Evolutionary conservation across 345 rosid genomes (phyloP).

Genomic region (Nasturtium officinale): DNA sequence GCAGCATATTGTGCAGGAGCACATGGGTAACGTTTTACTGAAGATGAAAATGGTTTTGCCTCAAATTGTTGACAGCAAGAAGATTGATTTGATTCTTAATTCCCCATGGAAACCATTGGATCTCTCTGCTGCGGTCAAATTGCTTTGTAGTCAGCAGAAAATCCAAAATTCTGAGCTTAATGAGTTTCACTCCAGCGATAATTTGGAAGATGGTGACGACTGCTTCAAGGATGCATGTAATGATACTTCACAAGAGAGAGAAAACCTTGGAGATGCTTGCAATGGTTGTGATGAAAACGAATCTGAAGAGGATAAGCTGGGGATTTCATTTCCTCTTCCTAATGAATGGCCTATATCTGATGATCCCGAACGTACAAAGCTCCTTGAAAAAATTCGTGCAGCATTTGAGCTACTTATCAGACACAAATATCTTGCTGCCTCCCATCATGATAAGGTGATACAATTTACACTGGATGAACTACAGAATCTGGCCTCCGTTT

Average conservation of each 20-base stretch:
- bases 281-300: slow-evolving; percentile 49
- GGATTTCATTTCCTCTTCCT: slow-evolving; percentile 44
- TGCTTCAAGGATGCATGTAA: slow-evolving; percentile 80
- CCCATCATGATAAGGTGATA: slow-evolving; percentile 79
- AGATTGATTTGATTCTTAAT: slow-evolving; percentile 72
- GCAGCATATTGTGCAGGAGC: slow-evolving; percentile 81
- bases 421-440: slow-evolving; percentile 75
- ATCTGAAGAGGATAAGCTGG: slow-evolving; percentile 48
- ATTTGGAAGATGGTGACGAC: slow-evolving; percentile 57
- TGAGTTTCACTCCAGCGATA: slow-evolving; percentile 48
- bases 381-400: slow-evolving; percentile 70
- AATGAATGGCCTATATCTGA: slow-evolving; percentile 74
- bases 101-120: slow-evolving; percentile 89
- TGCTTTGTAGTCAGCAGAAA: slow-evolving; percentile 57
- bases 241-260: slow-evolving; percentile 73
- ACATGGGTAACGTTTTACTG: slow-evolving; percentile 71
- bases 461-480: slow-evolving; percentile 75
- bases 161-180: slow-evolving; percentile 48
- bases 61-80: slow-evolving; percentile 60
- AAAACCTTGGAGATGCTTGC: slow-evolving; percentile 48
- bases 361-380: slow-evolving; percentile 76
- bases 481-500: slow-evolving; percentile 64
- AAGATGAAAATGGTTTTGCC: slow-evolving; percentile 82
- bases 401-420: slow-evolving; percentile 70
- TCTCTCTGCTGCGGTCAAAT: slow-evolving; percentile 59